phyloP scores from a whole-genome alignment of 2,329 filamentous ascomycete species.

The Xylariales sp. region DNA sequence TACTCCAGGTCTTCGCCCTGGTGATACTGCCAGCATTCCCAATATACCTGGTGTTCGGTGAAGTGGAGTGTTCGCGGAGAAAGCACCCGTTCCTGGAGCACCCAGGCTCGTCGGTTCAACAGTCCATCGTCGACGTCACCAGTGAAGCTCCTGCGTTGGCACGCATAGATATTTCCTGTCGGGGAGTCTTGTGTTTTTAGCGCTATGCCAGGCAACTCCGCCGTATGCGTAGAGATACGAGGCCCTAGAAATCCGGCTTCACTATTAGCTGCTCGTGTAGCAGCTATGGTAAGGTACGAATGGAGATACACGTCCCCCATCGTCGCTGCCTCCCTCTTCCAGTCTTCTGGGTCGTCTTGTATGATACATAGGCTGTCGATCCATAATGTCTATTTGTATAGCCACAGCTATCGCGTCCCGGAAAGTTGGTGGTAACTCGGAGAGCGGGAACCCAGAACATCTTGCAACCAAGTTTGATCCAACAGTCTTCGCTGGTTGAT shows the following conservation, averaged over 20 bases:
- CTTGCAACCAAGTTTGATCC: conserved; percentile 19
- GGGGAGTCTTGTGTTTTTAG: neutral
- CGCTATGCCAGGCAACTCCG: neutral
- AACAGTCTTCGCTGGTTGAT: conserved; percentile 11
- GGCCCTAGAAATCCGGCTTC: conserved; percentile 14
- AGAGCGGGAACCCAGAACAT: conserved; percentile 12
- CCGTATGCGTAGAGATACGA: conserved; percentile 7
- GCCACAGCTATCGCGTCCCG: conserved; percentile 20
- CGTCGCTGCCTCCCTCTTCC: conserved; percentile 12
- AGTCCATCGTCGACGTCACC: conserved; percentile 12
- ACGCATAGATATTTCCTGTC: conserved; percentile 5
- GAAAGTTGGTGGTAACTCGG: conserved; percentile 20
- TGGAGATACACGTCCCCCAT: conserved; percentile 22
- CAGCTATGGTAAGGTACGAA: conserved; percentile 22
- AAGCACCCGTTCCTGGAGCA: conserved; percentile 20
- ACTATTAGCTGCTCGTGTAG: conserved; percentile 8
- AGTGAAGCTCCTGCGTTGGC: conserved; percentile 15
- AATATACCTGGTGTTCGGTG: conserved; percentile 22
- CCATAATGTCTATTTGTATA: conserved; percentile 17
- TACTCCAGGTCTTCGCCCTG: conserved; percentile 25
- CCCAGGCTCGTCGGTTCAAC: conserved; percentile 24
- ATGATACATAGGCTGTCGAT: conserved; percentile 26
- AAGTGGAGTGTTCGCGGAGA: conserved; percentile 24
- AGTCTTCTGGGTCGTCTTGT: conserved; percentile 27
- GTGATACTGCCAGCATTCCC: conserved; percentile 21